Base-by-base conservation (phyloP, 2,329 filamentous ascomycete species). In the Colletotrichum simmondsii region DNA sequence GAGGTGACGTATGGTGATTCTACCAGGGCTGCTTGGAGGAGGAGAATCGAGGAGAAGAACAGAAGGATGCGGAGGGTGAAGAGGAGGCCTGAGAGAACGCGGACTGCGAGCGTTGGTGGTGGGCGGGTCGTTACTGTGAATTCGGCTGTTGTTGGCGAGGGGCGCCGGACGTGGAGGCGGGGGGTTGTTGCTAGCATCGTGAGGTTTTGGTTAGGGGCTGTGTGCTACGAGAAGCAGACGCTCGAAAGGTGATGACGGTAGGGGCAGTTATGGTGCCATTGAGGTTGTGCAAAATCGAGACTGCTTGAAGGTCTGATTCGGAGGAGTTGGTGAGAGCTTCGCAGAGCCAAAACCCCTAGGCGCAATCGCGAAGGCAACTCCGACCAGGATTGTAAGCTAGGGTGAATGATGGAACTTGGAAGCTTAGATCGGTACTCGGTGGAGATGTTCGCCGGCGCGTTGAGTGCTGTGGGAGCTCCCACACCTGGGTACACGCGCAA, bases 91-190 rank as follows among this genome's bases (percentile, higher is more conserved):
- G 87, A 81, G 24, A 88, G 79, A 42, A 88, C 75, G 53, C 85
- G 87, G 7, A 88, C 82, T 2, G 87, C 77, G 19, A 88, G 73
- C 0, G 88, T 88, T 4, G 84, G 80, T 0, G 85, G 83, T 1
- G 93, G 91, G 57, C 91, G 90, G 71, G 95, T 98, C 46, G 95
- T 97, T 68, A 98, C 94, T 35, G 93, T 97, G 87, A 96, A 98
- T 76, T 94, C 93, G 80, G 94, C 92, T n/a, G 97, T 98, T 3
- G 95, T 97, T 59, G 94, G 92, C 28, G 97, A 95, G 62, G 94
- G 93, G 26, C 91, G 89, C 75, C 91, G 88, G 73, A 89, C 88
- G 77, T 86, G 87, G 63, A 94, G 90, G 76, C 88, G 88, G 11
- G 91, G 89, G 1, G 85, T 78, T 24, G 87, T 89, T 54, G 88